Evolutionary conservation across 2,329 filamentous ascomycete species (phyloP).

Genomic region (Gaeumannomyces sp.): DNA sequence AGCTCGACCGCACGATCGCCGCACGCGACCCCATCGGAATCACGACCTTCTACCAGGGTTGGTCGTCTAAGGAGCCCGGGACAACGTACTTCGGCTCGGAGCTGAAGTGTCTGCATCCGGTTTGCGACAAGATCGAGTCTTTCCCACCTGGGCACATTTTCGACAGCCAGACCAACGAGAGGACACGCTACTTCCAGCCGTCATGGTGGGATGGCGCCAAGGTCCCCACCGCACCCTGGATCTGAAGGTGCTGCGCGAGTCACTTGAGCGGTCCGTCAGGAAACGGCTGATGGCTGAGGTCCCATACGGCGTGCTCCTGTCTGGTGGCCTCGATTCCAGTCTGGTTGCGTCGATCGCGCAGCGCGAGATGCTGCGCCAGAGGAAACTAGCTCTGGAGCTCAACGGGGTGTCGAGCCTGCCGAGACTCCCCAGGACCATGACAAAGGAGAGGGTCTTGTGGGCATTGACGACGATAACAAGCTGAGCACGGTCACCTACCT

Average conservation of each 20-base stretch:
- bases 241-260: slow-evolving; percentile 72
- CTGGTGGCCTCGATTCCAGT: slow-evolving; percentile 92
- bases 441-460: slow-evolving; percentile 69
- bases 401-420: slow-evolving; percentile 35
- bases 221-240: slow-evolving; percentile 78
- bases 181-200: slow-evolving; percentile 85
- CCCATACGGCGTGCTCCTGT: slow-evolving; percentile 91
- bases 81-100: slow-evolving; percentile 96
- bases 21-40: slow-evolving; percentile 95
- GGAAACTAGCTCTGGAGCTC: slow-evolving; percentile 52
- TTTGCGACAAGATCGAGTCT: slow-evolving; percentile 90
- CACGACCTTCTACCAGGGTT: slow-evolving; percentile 95
- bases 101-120: slow-evolving; percentile 84
- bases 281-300: slow-evolving; percentile 99
- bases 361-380: slow-evolving; percentile 77
- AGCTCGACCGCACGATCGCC: slow-evolving; percentile 83
- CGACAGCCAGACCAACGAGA: slow-evolving; percentile 83
- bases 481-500: slow-evolving; percentile 85
- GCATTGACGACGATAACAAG: slow-evolving; percentile 88
- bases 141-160: slow-evolving; percentile 96
- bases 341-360: slow-evolving; percentile 93
- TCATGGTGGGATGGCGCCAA: slow-evolving; percentile 82
- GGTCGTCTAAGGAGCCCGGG: slow-evolving; percentile 73
- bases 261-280: slow-evolving; percentile 83
- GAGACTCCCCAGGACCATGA: slow-evolving; percentile 45